Conservation (phyloP, 2,329 filamentous ascomycete species). For the Cadophora luteo-olivacea region DNA sequence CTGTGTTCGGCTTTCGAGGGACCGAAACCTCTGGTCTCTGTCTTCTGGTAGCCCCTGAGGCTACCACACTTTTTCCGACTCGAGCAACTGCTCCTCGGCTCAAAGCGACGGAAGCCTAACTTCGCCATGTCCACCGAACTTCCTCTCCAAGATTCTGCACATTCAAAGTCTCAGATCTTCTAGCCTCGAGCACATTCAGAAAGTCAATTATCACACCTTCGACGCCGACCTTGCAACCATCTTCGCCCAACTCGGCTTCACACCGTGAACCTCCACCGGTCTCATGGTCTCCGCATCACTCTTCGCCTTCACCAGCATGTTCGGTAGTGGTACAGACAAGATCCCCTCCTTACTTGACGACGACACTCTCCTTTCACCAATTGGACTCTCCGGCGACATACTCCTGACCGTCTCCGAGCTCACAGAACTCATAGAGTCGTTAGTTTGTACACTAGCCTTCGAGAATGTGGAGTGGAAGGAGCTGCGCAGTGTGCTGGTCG, state of each 20-base stretch:
- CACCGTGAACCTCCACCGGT: neutral
- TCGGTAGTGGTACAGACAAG: neutral
- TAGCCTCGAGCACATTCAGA: too few relatives aligned
- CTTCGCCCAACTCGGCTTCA: slow-evolving; percentile 25
- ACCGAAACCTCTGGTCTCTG: too few relatives aligned
- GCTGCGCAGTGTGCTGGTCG: slow-evolving; percentile 30
- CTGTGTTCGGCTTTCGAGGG: too few relatives aligned
- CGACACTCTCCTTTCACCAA: neutral
- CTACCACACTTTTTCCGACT: too few relatives aligned
- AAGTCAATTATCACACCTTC: too few relatives aligned
- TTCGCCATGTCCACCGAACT: neutral
- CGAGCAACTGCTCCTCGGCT: neutral
- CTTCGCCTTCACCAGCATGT: neutral
- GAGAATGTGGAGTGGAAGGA: slow-evolving; percentile 35
- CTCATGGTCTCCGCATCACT: neutral
- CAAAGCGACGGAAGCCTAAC: neutral
- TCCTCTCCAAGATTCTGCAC: neutral
- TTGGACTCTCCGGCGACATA: slow-evolving; percentile 31
- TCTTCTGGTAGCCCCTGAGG: too few relatives aligned
- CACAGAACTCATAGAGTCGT: slow-evolving; percentile 32
- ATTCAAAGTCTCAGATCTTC: too few relatives aligned
- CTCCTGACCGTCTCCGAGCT: slow-evolving; percentile 26
- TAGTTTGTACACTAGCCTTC: slow-evolving; percentile 19
- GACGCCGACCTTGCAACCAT: slow-evolving; percentile 23
- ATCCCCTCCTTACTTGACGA: neutral